phyloP scores from a whole-genome alignment of 176 grass and related monocot species.

The Musa troglodytarum region DNA sequence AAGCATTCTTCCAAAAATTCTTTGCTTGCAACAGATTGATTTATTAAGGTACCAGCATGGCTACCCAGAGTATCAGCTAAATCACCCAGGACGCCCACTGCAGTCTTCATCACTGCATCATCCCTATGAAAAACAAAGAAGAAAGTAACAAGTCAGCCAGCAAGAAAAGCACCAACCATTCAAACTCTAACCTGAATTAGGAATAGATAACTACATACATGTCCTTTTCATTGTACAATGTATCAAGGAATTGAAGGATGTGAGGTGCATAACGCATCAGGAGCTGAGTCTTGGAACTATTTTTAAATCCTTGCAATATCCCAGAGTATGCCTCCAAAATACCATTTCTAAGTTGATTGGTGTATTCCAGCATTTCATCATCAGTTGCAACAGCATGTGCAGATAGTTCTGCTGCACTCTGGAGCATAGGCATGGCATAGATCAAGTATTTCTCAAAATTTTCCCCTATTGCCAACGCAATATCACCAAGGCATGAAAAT shows the following conservation, averaged over 20 bases:
- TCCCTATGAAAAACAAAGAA: conserved; percentile 1
- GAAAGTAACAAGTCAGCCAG: neutral
- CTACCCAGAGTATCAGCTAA: conserved; percentile 11
- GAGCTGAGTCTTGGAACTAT: conserved; percentile 8
- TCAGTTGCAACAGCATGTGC: conserved; percentile 1
- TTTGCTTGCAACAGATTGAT: conserved; percentile 17
- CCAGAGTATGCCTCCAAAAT: conserved; percentile 19
- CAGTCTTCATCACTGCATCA: conserved; percentile 19
- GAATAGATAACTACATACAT: neutral
- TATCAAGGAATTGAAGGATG: conserved; percentile 18
- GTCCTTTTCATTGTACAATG: conserved; percentile 16
- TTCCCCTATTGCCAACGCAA: conserved; percentile 14
- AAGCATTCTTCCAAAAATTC: conserved; percentile 19
- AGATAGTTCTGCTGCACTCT: conserved; percentile 17
- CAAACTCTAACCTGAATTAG: neutral
- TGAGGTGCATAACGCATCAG: conserved; percentile 8
- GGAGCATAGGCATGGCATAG: conserved; percentile 15
- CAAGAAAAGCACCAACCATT: neutral
- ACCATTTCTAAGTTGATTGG: conserved; percentile 19
- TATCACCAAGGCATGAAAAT: conserved; percentile 15
- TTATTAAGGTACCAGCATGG: conserved; percentile 16
- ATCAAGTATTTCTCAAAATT: conserved; percentile 18
- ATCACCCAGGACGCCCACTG: conserved; percentile 10
- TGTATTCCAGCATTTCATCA: conserved; percentile 11
- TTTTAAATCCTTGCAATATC: conserved; percentile 21